These are phyloP conservation scores for Pichia inconspicua DNA, from an alignment of 1,139 yeast genomes.

Conservation along the genomic window DNA sequence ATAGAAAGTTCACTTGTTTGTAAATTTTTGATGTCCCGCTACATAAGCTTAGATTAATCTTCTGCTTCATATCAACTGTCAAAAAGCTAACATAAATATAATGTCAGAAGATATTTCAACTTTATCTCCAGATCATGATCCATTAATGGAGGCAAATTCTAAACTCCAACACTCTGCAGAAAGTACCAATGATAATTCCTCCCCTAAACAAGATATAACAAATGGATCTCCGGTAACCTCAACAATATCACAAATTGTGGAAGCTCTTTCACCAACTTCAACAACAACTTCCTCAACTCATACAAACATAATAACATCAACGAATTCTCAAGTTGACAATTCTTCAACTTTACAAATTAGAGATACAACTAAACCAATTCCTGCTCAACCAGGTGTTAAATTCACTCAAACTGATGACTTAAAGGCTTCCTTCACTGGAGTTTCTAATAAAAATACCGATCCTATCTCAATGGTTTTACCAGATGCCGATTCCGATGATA, in stretches of 20 bases:
- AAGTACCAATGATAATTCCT: not conserved
- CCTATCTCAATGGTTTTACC: conserved; percentile 12
- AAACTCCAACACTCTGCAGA: not conserved
- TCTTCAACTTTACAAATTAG: conserved; percentile 2
- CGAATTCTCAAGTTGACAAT: not conserved
- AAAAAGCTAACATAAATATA: too few relatives aligned
- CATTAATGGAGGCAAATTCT: not conserved
- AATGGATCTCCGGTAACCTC: conserved; percentile 1
- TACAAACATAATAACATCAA: conserved; percentile 5
- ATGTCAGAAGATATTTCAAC: not conserved
- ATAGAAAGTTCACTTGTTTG: too few relatives aligned
- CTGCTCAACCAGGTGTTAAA: conserved; percentile 18
- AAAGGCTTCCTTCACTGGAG: conserved; percentile 33
- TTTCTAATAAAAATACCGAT: conserved; percentile 20
- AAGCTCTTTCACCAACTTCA: conserved; percentile 7
- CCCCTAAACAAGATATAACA: not conserved
- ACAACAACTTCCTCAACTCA: conserved; percentile 8
- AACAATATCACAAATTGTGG: conserved; percentile 10
- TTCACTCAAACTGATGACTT: conserved; percentile 27
- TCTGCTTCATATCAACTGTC: too few relatives aligned
- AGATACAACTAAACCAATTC: not conserved
- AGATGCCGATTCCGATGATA: not conserved
- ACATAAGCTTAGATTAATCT: too few relatives aligned
- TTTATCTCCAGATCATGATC: not conserved
- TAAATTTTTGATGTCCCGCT: too few relatives aligned